Percentiles rank a stretch among this genome's conserved stretches.
These are phyloP conservation scores for Trichaptum fuscoviolaceum DNA, from an alignment of 768 basidiomycete genomes.

Conservation along the genomic window DNA sequence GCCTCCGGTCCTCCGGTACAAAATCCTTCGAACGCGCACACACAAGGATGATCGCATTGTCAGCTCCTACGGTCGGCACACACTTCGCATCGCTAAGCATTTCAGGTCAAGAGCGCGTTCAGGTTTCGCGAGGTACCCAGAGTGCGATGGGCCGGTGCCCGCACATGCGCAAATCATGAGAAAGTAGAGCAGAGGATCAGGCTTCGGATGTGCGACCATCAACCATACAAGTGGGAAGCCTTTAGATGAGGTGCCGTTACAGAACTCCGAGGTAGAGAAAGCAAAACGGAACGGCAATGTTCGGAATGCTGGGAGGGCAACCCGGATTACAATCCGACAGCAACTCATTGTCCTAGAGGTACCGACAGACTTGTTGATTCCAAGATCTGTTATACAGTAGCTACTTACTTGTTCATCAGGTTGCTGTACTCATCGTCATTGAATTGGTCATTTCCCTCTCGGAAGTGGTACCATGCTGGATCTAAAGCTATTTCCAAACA, in stretches of 20 bases:
- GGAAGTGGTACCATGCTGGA: conserved; percentile 85
- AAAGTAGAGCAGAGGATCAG: conserved; percentile 67
- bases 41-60: conserved; percentile 77
- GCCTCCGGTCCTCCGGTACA: conserved; percentile 80
- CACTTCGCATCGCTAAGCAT: conserved; percentile 74
- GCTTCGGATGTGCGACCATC: conserved; percentile 69
- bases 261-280: too few relatives aligned
- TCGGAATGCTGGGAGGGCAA: conserved; percentile 60
- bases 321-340: conserved; percentile 73
- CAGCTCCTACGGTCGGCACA: conserved; percentile 60
- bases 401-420: conserved; percentile 37
- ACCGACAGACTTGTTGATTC: conserved; percentile 9
- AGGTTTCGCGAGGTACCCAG: conserved; percentile 57
- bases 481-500: conserved; percentile 79
- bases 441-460: conserved; percentile 85
- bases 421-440: conserved; percentile 86
- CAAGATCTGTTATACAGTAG: neutral
- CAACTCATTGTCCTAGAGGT: conserved; percentile 87
- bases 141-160: conserved; percentile 35
- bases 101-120: conserved; percentile 89
- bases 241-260: too few relatives aligned
- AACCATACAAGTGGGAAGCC: too few relatives aligned
- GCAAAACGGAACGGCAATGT: too few relatives aligned
- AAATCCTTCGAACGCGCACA: conserved; percentile 64
- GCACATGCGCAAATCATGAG: conserved; percentile 89